phyloP scores from a whole-genome alignment of 2,329 filamentous ascomycete species.

The Ceratocystis huliohia region DNA sequence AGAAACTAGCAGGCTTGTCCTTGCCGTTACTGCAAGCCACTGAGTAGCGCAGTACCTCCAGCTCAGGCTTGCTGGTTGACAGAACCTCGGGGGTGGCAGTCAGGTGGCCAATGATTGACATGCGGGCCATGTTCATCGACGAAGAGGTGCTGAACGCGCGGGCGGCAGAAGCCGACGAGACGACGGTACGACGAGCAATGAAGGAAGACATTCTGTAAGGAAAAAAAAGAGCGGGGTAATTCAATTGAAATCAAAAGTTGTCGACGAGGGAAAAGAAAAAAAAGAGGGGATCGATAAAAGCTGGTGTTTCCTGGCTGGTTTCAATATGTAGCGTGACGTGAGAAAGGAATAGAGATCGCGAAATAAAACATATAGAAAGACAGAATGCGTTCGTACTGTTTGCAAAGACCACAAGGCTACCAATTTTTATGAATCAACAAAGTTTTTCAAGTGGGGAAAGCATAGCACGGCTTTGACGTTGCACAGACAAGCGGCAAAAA shows the following conservation, averaged over 20 bases:
- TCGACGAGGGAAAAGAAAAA: conserved; percentile 12
- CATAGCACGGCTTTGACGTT: background rate
- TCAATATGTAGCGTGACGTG: background rate
- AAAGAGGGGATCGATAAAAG: conserved; percentile 13
- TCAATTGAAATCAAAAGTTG: conserved; percentile 15
- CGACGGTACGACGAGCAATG: conserved; percentile 41
- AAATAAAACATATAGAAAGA: background rate
- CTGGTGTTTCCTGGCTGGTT: background rate
- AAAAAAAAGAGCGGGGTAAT: background rate
- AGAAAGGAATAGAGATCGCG: background rate
- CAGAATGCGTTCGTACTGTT: background rate
- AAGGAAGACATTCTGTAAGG: conserved; percentile 33
- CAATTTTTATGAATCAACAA: conserved; percentile 3
- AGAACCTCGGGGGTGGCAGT: conserved; percentile 65
- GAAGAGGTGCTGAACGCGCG: conserved; percentile 69
- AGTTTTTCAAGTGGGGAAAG: conserved; percentile 8
- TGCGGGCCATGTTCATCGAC: conserved; percentile 55
- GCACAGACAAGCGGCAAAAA: background rate
- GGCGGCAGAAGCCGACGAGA: conserved; percentile 33
- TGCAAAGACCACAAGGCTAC: background rate
- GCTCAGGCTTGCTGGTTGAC: conserved; percentile 52
- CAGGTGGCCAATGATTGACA: conserved; percentile 79
- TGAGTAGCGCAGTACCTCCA: conserved; percentile 61
- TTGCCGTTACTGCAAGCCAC: conserved; percentile 57
- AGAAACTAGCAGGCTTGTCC: conserved; percentile 73